Conservation (phyloP, 2,329 filamentous ascomycete species). For the Dendryphion nanum region DNA sequence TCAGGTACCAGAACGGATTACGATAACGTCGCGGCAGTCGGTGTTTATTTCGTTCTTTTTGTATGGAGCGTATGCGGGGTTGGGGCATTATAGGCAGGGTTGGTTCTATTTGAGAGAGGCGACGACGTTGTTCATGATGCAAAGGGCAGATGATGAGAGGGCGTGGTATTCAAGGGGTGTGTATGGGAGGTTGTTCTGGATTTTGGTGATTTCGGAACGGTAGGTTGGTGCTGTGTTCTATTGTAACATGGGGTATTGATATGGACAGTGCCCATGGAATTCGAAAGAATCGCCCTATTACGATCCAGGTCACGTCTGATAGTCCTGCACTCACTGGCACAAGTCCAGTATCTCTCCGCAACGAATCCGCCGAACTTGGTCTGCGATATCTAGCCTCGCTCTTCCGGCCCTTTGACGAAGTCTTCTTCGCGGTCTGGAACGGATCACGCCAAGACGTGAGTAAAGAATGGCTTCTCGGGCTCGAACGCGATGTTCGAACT, state of each 20-base stretch:
- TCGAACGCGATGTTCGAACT: slow-evolving; percentile 64
- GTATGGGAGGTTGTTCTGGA: slow-evolving; percentile 20
- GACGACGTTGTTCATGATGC: slow-evolving; percentile 57
- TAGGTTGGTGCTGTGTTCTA: slow-evolving; percentile 4
- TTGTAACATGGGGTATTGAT: too few species aligned
- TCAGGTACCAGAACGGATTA: slow-evolving; percentile 15
- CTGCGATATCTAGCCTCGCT: slow-evolving; percentile 58
- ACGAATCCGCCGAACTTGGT: slow-evolving; percentile 56
- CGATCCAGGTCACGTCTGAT: slow-evolving; percentile 67
- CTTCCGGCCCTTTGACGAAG: slow-evolving; percentile 66
- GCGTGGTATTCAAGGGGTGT: slow-evolving; percentile 13
- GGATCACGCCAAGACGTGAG: slow-evolving; percentile 60
- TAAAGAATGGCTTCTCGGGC: slow-evolving; percentile 53
- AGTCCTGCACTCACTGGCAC: slow-evolving; percentile 62
- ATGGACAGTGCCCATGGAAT: slow-evolving; percentile 63
- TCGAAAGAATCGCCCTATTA: slow-evolving; percentile 67
- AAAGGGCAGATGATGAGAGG: slow-evolving; percentile 6
- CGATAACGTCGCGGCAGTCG: slow-evolving; percentile 19
- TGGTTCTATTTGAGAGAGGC: slow-evolving; percentile 80
- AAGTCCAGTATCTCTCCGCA: too few species aligned
- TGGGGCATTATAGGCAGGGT: slow-evolving; percentile 72
- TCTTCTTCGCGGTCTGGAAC: slow-evolving; percentile 65
- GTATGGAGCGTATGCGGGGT: slow-evolving; percentile 68
- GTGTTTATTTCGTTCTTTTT: slow-evolving; percentile 77
- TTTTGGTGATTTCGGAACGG: slow-evolving; percentile 26